phyloP scores from a whole-genome alignment of 169 alveolate genomes.

The Amoebophrya sp. region DNA sequence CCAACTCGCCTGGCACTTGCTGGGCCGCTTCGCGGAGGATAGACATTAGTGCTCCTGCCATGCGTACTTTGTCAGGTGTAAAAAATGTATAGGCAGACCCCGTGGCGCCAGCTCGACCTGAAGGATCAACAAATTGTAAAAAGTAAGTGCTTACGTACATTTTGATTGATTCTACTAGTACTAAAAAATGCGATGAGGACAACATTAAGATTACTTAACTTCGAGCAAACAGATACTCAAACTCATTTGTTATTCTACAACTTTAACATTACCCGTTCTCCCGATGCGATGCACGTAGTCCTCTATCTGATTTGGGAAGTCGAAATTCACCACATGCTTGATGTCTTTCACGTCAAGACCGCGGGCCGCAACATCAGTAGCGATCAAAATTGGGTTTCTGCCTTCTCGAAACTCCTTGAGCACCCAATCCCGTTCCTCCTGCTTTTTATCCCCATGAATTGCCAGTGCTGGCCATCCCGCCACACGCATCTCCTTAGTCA shows the following conservation, averaged over 20 bases:
- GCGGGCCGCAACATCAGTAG: conserved; percentile 97
- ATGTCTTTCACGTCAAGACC: conserved; percentile 94
- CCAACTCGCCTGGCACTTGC: not conserved
- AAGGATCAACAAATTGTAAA: not conserved
- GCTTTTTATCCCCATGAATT: conserved; percentile 97
- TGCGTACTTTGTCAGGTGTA: not conserved
- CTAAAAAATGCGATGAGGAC: no score
- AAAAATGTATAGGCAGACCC: not conserved
- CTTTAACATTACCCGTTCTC: no score
- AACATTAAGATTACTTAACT: no score
- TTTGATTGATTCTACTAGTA: no score
- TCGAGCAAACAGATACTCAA: no score
- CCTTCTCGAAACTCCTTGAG: conserved; percentile 83
- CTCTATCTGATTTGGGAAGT: conserved; percentile 84
- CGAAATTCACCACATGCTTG: conserved; percentile 87
- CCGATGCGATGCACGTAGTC: conserved; percentile 90
- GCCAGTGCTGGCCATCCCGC: conserved; percentile 81
- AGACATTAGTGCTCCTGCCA: not conserved
- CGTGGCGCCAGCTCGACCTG: conserved; percentile 26
- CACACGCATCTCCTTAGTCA: conserved; percentile 72
- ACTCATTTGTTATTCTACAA: no score
- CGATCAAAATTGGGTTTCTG: conserved; percentile 79
- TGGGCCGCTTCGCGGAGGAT: not conserved
- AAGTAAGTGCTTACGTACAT: not conserved
- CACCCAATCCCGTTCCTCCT: conserved; percentile 83